phyloP scores from a whole-genome alignment of 192 early-diverging fungal species.

The Gonapodya sp. region DNA sequence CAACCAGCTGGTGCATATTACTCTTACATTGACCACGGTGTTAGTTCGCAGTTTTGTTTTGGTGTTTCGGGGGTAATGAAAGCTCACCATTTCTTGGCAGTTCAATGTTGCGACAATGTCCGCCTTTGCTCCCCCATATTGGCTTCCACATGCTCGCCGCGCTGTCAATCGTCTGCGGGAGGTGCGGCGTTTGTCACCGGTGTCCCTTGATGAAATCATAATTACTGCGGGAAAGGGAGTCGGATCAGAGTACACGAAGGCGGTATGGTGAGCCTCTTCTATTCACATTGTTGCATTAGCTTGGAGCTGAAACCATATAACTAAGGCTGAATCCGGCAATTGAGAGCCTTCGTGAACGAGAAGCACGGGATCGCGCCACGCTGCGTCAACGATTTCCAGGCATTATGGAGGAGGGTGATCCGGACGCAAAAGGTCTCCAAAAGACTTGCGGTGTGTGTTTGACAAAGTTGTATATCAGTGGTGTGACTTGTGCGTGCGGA shows the following conservation, averaged over 20 bases:
- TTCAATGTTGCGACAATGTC: neutral
- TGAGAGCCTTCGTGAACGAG: neutral
- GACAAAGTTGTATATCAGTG: neutral
- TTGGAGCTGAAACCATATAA: neutral
- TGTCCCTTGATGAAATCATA: neutral
- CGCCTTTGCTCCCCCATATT: neutral
- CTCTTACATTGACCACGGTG: conserved; percentile 1
- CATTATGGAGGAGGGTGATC: neutral
- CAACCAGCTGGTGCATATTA: neutral
- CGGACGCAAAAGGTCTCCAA: neutral
- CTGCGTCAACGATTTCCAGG: neutral
- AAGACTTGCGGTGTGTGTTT: neutral
- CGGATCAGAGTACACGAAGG: neutral
- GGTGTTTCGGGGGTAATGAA: neutral
- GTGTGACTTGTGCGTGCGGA: neutral
- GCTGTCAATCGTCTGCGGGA: neutral
- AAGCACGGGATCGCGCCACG: neutral
- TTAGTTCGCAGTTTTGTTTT: neutral
- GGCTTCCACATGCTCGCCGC: conserved; percentile 5
- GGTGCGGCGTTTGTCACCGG: neutral
- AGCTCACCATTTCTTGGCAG: neutral
- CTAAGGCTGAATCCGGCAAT: neutral
- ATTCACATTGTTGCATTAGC: neutral
- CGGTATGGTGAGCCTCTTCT: neutral
- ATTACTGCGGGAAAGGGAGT: neutral